phyloP scores from a whole-genome alignment of 2,329 filamentous ascomycete species.

The Cercospora sp. region DNA sequence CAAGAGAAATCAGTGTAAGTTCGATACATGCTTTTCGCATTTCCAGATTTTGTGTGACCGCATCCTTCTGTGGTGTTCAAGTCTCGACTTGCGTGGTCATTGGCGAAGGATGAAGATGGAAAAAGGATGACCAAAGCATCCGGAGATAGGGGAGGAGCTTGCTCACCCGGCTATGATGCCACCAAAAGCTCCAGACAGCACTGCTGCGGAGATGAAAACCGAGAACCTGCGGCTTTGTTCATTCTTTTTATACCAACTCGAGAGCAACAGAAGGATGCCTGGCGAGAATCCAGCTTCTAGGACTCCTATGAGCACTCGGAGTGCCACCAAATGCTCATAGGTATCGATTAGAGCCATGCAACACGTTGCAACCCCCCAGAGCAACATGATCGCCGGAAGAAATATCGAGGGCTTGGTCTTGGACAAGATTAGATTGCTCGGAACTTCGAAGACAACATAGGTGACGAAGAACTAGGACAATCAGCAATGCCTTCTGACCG shows the following conservation, averaged over 20 bases:
- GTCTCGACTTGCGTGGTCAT: too few species aligned
- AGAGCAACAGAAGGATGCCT: conserved; percentile 52
- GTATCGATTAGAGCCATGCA: conserved; percentile 53
- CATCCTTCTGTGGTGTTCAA: too few species aligned
- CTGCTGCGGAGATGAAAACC: conserved; percentile 61
- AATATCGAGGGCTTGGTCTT: conserved; percentile 54
- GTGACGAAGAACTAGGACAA: conserved; percentile 41
- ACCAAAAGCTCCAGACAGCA: conserved; percentile 56
- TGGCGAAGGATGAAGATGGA: too few species aligned
- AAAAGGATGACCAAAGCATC: too few species aligned
- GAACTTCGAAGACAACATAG: conserved; percentile 56
- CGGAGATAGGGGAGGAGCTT: too few species aligned
- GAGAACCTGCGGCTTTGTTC: conserved; percentile 48
- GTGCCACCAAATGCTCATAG: conserved; percentile 52
- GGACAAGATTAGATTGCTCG: conserved; percentile 57
- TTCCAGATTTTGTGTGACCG: too few species aligned
- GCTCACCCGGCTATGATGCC: conserved; percentile 44
- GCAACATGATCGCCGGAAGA: conserved; percentile 54
- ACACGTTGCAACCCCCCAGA: conserved; percentile 54
- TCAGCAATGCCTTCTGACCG: background rate
- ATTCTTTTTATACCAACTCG: conserved; percentile 57
- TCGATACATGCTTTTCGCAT: too few species aligned
- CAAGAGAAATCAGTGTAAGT: too few species aligned
- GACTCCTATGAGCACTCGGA: conserved; percentile 58
- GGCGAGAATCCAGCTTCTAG: conserved; percentile 59